phyloP scores from a whole-genome alignment of 2,329 filamentous ascomycete species.

The Xylariaceae sp. region DNA sequence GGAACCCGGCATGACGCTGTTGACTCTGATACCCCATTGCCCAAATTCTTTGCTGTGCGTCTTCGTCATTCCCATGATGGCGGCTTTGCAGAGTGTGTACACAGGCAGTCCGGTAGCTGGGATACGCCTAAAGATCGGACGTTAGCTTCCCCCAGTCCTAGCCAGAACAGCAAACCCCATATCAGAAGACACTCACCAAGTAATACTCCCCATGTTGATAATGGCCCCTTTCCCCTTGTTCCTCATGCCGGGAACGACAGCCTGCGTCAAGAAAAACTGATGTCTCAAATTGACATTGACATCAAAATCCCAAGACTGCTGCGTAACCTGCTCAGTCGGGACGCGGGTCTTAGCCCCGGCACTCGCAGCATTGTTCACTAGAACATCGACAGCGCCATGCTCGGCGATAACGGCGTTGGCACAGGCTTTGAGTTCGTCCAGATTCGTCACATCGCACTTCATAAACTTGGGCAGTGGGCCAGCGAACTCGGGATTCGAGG shows the following conservation, averaged over 20 bases:
- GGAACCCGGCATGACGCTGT: slow-evolving; percentile 49
- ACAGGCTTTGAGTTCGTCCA: slow-evolving; percentile 33
- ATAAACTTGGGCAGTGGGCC: slow-evolving; percentile 35
- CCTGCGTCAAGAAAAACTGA: slow-evolving; percentile 42
- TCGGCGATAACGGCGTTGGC: slow-evolving; percentile 33
- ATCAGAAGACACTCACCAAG: slow-evolving; percentile 23
- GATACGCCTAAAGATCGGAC: slow-evolving; percentile 19
- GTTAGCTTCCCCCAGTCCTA: too few relatives aligned
- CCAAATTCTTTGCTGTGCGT: slow-evolving; percentile 39
- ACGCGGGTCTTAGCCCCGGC: slow-evolving; percentile 26
- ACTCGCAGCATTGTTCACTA: slow-evolving; percentile 38
- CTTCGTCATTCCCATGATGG: slow-evolving; percentile 38
- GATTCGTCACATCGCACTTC: slow-evolving; percentile 42
- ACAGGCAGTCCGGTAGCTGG: slow-evolving; percentile 32
- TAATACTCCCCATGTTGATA: slow-evolving; percentile 41
- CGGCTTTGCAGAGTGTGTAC: slow-evolving; percentile 40
- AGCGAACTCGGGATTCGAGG: slow-evolving; percentile 11
- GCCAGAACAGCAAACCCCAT: too few relatives aligned
- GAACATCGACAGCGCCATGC: slow-evolving; percentile 31
- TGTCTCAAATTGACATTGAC: slow-evolving; percentile 46
- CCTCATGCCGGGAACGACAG: slow-evolving; percentile 36
- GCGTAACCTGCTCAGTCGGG: slow-evolving; percentile 36
- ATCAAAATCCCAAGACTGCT: slow-evolving; percentile 41
- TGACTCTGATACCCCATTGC: slow-evolving; percentile 38
- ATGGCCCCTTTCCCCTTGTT: slow-evolving; percentile 33